Evolutionary conservation across 2,329 filamentous ascomycete species (phyloP), one percentile per base, ranked within the genome.

Genomic region (Parastagonospora avenae): DNA sequence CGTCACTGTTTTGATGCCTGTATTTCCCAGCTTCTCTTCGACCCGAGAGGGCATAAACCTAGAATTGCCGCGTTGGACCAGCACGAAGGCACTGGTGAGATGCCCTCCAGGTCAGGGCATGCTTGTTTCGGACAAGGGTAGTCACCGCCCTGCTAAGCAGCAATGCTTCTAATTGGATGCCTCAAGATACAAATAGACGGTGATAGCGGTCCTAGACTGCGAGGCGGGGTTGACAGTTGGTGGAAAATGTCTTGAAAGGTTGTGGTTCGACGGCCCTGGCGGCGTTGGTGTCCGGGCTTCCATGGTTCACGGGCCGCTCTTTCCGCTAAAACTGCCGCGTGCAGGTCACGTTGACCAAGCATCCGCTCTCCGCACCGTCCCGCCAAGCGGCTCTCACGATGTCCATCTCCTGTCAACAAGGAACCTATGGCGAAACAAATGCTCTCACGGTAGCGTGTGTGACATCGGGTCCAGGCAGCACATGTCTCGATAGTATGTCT

Each of bases 181-280:
- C 52, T 43, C 33, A 53, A 37, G 41, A 32, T 43, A 46, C 46
- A 47, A 48, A 36, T 47, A 54, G 55, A 49, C 64, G 64, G 65
- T 66, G 59, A 69, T 67, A 64, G 62, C 69, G 68, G 68, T 67
- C 69, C 65, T 70, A 48, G 53, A 67, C 46, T 61, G 65, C 64
- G 60, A 44, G 40, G 42, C 62, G 60, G 68, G 54, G 46, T 41
- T 31, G 55, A 55, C 55, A 44, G 59, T 63, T 71, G 68, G 70
- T 67, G 69, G 68, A 65, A 70, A 73, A 68, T 70, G 66, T 64
- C 32, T 57, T 54, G 49, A 60, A 51, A 60, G 57, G 59, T 57
- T 52, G 50, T 50, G 55, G 32, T 37, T 37, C n/a, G 31, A 28
- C 37, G 45, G 45, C 16, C 24, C 60, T 57, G 59, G 59, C 52